Evolutionary conservation across 495 filamentous ascomycete species (phyloP), one percentile per base, ranked within the genome.

Genomic region (Evernia prunastri): DNA sequence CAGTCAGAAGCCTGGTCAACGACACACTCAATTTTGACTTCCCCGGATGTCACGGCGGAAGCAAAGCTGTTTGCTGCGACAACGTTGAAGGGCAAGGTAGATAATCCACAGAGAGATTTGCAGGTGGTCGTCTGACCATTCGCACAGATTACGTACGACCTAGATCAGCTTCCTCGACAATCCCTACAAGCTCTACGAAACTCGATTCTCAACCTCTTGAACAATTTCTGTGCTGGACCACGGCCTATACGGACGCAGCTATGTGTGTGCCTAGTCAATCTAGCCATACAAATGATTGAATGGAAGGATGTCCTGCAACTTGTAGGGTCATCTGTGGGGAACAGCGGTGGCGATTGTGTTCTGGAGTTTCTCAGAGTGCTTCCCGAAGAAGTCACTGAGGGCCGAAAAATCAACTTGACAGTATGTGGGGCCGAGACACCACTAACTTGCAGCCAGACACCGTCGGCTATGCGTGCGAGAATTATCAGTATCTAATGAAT

Each of bases 301-400:
- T 99, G 94, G 94, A 96, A 96, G 74, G 88, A 97, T 78, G 94
- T 97, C 27, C 76, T 99, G 67, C 81, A 81, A 27, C 82, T 85
- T 36, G 88, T 97, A 36, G 90, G 95, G 29, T 81, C 85, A 39
- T 81, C 87, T 18, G 80, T 99, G 51, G 91, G 93, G 57, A 85
- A 83, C 71, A 86, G 86, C 68, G 84, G 88, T 53, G 83, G 87
- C 67, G 86, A 92, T 60, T 92, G 89, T 72, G 88, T 97, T 68
- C 77, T 99, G 66, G 95, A 97, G 72, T 97, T 99, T 75, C 80
- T 99, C 61, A 91, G 87, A 72, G 92, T 99, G 70, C 84, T 99
- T 56, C 94, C 94, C 25, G 94, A 99, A 80, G 94, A 99, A 83
- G 95, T 99, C 74, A 97, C 90, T 58, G 94, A 97, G 80, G 94